These are phyloP conservation scores for Ceratobasidium sp. DNA, from an alignment of 1,284 basidiomycete genomes.

Conservation along the genomic window DNA sequence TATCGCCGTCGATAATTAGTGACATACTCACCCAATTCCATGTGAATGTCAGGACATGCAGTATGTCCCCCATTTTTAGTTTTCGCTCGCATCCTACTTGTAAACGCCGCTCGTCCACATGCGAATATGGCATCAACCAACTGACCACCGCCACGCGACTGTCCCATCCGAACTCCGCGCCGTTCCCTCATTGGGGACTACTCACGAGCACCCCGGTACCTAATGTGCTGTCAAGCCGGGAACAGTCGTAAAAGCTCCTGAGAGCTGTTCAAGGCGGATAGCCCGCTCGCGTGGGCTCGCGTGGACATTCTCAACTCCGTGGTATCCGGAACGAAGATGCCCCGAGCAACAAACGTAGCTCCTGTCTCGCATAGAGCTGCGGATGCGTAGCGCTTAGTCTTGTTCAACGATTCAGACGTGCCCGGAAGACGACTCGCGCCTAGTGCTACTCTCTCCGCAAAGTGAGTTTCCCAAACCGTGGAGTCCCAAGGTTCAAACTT, in stretches of 20 bases:
- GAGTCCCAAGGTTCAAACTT: neutral
- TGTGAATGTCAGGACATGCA: neutral
- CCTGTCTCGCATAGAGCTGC: neutral
- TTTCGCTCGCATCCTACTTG: neutral
- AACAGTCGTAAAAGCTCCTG: neutral
- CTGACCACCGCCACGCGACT: neutral
- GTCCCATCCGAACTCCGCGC: neutral
- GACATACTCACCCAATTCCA: neutral
- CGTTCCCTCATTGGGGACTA: conserved; percentile 5
- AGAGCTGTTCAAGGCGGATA: neutral
- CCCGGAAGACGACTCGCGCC: neutral
- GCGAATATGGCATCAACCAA: neutral
- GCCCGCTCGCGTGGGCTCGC: neutral
- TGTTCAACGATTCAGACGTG: neutral
- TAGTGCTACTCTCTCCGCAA: neutral
- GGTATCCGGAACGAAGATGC: neutral
- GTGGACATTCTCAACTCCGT: neutral
- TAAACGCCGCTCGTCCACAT: neutral
- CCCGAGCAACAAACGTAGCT: neutral
- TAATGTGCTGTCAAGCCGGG: neutral
- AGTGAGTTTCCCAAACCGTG: neutral
- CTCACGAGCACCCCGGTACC: neutral
- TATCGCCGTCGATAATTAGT: conserved; percentile 10
- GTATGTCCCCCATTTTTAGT: neutral
- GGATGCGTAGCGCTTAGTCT: neutral